These are phyloP conservation scores for Leishmania aethiopica DNA, from an alignment of 208 protist genomes.

Conservation along the genomic window DNA sequence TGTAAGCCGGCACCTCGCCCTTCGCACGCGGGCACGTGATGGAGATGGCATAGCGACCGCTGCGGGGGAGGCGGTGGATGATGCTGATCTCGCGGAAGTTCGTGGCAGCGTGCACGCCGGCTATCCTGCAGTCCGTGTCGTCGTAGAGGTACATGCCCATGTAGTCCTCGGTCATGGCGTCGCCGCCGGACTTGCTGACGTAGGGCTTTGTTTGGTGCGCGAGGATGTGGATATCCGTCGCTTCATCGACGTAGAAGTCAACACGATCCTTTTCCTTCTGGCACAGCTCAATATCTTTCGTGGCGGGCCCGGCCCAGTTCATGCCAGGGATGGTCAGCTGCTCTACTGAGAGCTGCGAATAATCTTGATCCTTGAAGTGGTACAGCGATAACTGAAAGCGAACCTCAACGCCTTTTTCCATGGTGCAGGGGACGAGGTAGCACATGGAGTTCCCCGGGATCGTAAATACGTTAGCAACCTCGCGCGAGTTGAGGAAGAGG, in stretches of 20 bases:
- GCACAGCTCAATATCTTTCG: constrained; percentile 32
- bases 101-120: constrained; percentile 68
- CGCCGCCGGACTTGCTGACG: constrained; percentile 38
- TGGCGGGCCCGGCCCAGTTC: constrained; percentile 44
- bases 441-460: constrained; percentile 63
- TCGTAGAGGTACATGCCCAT: constrained; percentile 89
- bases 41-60: constrained; percentile 71
- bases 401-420: constrained; percentile 53
- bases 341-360: constrained; percentile 41
- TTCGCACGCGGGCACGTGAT: constrained; percentile 71
- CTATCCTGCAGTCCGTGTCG: constrained; percentile 53
- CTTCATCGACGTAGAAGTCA: constrained; percentile 80
- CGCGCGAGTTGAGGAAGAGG: constrained; percentile 83
- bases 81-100: constrained; percentile 88
- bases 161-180: constrained; percentile 81
- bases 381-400: constrained; percentile 57
- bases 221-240: constrained; percentile 71
- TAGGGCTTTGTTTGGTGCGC: constrained; percentile 67
- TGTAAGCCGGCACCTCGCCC: constrained; percentile 47
- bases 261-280: constrained; percentile 68
- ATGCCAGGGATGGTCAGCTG: constrained; percentile 45
- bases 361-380: constrained; percentile 47
- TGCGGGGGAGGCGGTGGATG: constrained; percentile 51
- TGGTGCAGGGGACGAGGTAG: constrained; percentile 75
- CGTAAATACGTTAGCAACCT: constrained; percentile 59